phyloP scores from a whole-genome alignment of 805 yeast species.

The Barnettozyma sucrosica region DNA sequence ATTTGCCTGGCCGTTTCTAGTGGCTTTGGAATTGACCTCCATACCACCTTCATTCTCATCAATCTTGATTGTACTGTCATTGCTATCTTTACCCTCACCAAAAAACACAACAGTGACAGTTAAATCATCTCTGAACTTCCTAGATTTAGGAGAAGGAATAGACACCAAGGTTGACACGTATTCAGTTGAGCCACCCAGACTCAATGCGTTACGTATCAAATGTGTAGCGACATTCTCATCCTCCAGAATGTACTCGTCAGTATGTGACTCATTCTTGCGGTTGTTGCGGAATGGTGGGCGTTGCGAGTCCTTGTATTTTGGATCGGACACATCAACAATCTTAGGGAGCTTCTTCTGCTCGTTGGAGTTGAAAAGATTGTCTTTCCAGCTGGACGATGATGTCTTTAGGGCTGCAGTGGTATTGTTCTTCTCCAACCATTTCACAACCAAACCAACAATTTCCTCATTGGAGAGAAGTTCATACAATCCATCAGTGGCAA shows the following conservation, averaged over 20 bases:
- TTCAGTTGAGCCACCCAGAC: slow-evolving; percentile 83
- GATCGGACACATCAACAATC: slow-evolving; percentile 57
- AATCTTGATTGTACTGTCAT: background rate
- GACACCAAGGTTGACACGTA: slow-evolving; percentile 84
- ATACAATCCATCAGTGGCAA: slow-evolving; percentile 92
- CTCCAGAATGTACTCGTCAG: slow-evolving; percentile 49
- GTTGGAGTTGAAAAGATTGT: slow-evolving; percentile 19
- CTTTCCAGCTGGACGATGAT: slow-evolving; percentile 12
- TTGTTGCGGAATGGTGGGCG: slow-evolving; percentile 72
- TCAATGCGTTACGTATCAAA: slow-evolving; percentile 84
- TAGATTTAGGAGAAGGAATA: slow-evolving; percentile 85
- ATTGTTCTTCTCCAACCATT: slow-evolving; percentile 76
- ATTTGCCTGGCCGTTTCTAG: slow-evolving; percentile 8
- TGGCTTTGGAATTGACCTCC: slow-evolving; percentile 9
- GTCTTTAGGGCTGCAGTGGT: slow-evolving; percentile 10
- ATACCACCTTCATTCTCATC: slow-evolving; percentile 8
- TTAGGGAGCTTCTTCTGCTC: slow-evolving; percentile 48
- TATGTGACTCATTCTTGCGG: slow-evolving; percentile 24
- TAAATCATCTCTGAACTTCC: slow-evolving; percentile 91
- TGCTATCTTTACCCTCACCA: slow-evolving; percentile 40
- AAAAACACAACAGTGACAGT: slow-evolving; percentile 95
- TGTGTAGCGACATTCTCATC: slow-evolving; percentile 92
- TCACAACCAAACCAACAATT: slow-evolving; percentile 84
- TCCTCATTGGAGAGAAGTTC: slow-evolving; percentile 91
- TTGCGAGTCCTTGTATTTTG: slow-evolving; percentile 46